These are phyloP conservation scores for Nicotiana knightiana DNA, from an alignment of 257 asterid species.

Conservation along the genomic window DNA sequence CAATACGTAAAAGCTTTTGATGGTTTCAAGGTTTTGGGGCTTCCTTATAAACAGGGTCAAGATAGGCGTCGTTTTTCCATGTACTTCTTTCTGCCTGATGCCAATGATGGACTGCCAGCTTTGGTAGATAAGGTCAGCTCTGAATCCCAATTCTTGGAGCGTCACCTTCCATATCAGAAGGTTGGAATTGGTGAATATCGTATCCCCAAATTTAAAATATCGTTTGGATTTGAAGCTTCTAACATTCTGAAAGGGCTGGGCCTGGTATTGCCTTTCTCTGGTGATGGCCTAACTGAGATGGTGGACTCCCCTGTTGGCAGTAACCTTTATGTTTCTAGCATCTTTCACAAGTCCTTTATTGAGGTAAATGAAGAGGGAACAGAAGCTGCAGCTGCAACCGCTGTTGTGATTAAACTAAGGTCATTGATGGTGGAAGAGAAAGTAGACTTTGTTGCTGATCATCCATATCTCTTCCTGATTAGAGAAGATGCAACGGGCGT, in stretches of 20 bases:
- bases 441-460: constrained; percentile 33
- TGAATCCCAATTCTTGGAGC: constrained; percentile 27
- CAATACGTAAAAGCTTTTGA: constrained; percentile 18
- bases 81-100: constrained; percentile 35
- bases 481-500: constrained; percentile 34
- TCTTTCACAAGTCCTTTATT: constrained; percentile 33
- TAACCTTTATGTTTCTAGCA: constrained; percentile 28
- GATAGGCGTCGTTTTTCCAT: constrained; percentile 33
- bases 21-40: constrained; percentile 30
- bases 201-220: constrained; percentile 36
- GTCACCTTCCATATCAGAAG: constrained; percentile 17
- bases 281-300: constrained; percentile 31
- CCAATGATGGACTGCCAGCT: constrained; percentile 30
- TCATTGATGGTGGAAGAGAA: neutral
- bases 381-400: constrained; percentile 39
- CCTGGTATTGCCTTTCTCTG: constrained; percentile 26
- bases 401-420: neutral
- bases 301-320: constrained; percentile 21
- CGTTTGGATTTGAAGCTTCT: constrained; percentile 38
- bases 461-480: constrained; percentile 32
- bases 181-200: constrained; percentile 19
- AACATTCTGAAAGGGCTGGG: constrained; percentile 26
- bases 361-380: constrained; percentile 44
- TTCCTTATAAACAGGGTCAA: constrained; percentile 30
- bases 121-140: constrained; percentile 22